These are phyloP conservation scores for Thuja plicata DNA, from an alignment of 83 land plant genomes.

Conservation along the genomic window DNA sequence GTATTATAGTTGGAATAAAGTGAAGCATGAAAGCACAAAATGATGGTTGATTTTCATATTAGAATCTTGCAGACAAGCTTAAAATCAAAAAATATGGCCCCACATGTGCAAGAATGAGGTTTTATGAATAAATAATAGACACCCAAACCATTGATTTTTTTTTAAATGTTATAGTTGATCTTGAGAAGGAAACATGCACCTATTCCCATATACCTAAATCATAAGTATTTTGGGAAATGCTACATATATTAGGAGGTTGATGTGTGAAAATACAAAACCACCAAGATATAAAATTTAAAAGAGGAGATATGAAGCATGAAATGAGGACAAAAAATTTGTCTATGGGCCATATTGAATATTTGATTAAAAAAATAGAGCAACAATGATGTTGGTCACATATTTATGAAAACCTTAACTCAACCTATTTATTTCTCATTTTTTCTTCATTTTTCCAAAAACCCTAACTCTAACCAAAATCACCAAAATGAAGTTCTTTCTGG, in stretches of 20 bases:
- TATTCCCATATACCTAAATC: not conserved
- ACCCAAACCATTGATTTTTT: not conserved
- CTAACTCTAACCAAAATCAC: too few relatives aligned
- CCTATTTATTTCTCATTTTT: too few relatives aligned
- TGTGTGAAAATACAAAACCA: not conserved
- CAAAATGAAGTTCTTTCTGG: too few relatives aligned
- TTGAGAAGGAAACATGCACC: not conserved
- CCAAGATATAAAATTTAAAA: not conserved
- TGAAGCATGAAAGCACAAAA: not conserved
- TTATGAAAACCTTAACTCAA: too few relatives aligned
- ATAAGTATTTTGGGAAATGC: not conserved
- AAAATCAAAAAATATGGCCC: not conserved
- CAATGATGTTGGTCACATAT: too few relatives aligned
- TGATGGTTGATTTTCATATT: not conserved
- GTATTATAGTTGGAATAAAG: not conserved
- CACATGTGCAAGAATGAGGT: not conserved
- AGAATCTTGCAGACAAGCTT: not conserved
- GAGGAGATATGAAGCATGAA: too few relatives aligned
- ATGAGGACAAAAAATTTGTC: too few relatives aligned
- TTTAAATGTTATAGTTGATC: not conserved
- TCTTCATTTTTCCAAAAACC: too few relatives aligned
- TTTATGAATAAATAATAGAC: not conserved
- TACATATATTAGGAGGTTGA: not conserved
- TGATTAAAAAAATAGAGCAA: too few relatives aligned
- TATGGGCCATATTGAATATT: too few relatives aligned